Evolutionary conservation across 2,329 filamentous ascomycete species (phyloP), one percentile per base, ranked within the genome.

Genomic region (Stachybotrys echinatus): DNA sequence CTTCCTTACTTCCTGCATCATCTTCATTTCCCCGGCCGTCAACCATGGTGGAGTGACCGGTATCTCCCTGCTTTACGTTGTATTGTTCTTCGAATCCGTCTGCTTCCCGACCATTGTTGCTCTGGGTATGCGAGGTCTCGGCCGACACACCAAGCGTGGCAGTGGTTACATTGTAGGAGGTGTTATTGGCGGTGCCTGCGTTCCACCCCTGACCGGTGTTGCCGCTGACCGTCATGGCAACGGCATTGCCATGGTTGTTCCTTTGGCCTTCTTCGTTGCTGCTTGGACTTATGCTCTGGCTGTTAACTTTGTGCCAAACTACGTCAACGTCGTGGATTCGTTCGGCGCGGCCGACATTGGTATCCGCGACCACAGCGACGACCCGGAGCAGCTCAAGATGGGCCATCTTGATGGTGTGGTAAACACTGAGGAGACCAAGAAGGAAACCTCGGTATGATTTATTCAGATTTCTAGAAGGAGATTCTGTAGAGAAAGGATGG

Each of bases 21-120:
- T 88, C 54, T 91, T 90, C 68, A 63, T 75, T 37, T 69, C 65
- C 12, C 74, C 76, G 1, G 62, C 76, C 37, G 76, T 77, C 55
- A 74, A 74, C 1, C 66, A 74, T 50, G 56, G 65, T 12, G 73
- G 69, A n/a, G 71, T 74, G 54, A 65, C 65, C 0, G 77, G 77
- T 42, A 69, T 83, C 53, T 71, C 75, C 5, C 83, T 89, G 74
- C 76, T 90, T 23, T 88, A 83, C 65, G 54, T 88, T 10, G 81
- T 85, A 6, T 74, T 91, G 21, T 90, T 92, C 73, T 92, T 92
- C 67, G 88, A 89, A 68, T 85, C 81, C 4, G 87, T 89, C 61
- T 87, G 85, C 65, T 92, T 92, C 73, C 88, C 88, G 0, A 91
- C 87, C 18, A 90, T 92, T 60, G 83, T 92, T 23, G 87, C 87